Evolutionary conservation across 176 grass and related monocot genomes (phyloP).

Genomic region (Chloris gayana): DNA sequence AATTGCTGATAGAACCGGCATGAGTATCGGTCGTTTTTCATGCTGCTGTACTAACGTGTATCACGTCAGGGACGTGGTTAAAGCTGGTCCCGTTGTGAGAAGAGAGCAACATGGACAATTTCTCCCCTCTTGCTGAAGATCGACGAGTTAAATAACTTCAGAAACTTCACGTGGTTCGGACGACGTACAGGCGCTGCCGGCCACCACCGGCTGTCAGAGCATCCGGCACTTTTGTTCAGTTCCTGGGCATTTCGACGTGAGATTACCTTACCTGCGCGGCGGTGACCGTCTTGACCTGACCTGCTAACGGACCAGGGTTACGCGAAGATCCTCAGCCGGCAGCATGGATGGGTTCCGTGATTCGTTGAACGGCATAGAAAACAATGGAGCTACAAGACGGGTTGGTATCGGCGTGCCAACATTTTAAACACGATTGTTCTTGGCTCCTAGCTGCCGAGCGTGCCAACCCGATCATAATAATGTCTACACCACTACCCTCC

Average conservation of each 20-base stretch:
- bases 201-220: conserved; percentile 10
- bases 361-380: background rate
- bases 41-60: background rate
- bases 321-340: background rate
- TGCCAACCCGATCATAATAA: conserved; percentile 29
- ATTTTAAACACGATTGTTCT: conserved; percentile 9
- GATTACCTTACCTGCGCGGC: background rate
- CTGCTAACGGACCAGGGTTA: background rate
- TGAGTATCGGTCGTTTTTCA: background rate
- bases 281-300: background rate
- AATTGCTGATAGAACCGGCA: background rate
- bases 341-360: background rate
- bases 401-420: background rate
- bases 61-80: background rate
- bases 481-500: conserved; percentile 4
- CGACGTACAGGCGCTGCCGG: conserved; percentile 11
- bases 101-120: background rate
- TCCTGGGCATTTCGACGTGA: background rate
- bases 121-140: background rate
- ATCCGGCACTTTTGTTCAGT: conserved; percentile 13
- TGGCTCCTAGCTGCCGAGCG: conserved; percentile 17
- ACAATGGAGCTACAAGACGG: background rate
- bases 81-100: background rate
- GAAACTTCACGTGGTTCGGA: conserved; percentile 14
- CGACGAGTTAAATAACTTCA: conserved; percentile 4